These are phyloP conservation scores for Russula sp. DNA, from an alignment of 768 basidiomycete genomes.

Conservation along the genomic window DNA sequence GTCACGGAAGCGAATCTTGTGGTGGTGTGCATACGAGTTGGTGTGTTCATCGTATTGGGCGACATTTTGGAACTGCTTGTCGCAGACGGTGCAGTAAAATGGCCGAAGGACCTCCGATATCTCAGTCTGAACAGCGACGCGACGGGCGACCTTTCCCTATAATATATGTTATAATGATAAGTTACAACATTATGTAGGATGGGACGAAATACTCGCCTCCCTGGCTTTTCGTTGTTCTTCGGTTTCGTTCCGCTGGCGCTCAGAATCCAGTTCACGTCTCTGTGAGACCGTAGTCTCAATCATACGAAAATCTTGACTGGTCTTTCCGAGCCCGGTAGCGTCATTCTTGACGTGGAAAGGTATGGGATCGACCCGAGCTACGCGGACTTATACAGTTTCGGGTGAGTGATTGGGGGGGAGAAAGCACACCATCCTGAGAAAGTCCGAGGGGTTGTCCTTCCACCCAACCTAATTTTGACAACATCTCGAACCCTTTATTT, in stretches of 20 bases:
- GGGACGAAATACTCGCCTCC: slow-evolving; percentile 49
- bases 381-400: slow-evolving; percentile 10
- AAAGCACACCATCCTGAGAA: slow-evolving; percentile 63
- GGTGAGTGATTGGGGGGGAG: slow-evolving; percentile 14
- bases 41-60: slow-evolving; percentile 88
- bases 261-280: slow-evolving; percentile 75
- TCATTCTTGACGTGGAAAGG: slow-evolving; percentile 80
- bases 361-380: slow-evolving; percentile 79
- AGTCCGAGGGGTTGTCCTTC: slow-evolving; percentile 77
- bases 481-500: slow-evolving; percentile 79
- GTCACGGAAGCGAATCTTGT: slow-evolving; percentile 76
- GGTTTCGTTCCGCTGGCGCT: slow-evolving; percentile 75
- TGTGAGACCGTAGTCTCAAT: slow-evolving; percentile 83
- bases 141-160: slow-evolving; percentile 63
- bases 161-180: background rate
- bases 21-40: slow-evolving; percentile 85
- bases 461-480: slow-evolving; percentile 78
- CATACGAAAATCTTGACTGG: slow-evolving; percentile 74
- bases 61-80: slow-evolving; percentile 84
- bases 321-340: slow-evolving; percentile 75
- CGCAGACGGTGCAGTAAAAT: slow-evolving; percentile 81
- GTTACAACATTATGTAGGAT: background rate
- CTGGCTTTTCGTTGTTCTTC: slow-evolving; percentile 70
- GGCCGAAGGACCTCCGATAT: slow-evolving; percentile 63
- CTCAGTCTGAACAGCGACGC: slow-evolving; percentile 63